Evolutionary conservation across 129 eudicot genomes (phyloP), one percentile per base, ranked within the genome.

Genomic region (Helichrysum umbraculigerum): DNA sequence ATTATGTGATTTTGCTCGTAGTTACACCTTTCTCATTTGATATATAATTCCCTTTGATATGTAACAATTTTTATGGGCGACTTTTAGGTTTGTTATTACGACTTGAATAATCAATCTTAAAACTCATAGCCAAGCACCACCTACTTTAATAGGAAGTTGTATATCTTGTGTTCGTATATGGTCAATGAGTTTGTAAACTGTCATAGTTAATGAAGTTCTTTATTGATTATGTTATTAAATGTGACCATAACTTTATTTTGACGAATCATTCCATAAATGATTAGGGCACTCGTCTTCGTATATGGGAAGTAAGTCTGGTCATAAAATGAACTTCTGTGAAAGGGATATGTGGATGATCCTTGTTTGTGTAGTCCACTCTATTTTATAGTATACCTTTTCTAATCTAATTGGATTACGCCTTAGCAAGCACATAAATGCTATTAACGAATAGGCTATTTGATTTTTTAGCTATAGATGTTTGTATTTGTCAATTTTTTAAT

Each of bases 181-280:
- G 73, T 69, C 10, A 77, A 77, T 47, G 62, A 58, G 68, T 37
- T 51, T 54, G 74, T 56, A 68, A 67, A 22, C 58, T 15, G 25
- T 52, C n/a, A 37, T 67, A 76, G 80, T 66, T 52, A 34, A 54
- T 67, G 16, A 37, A 37, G 54, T 21, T 35, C 39, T 54, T 32
- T n/a, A 56, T 76, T 51, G 17, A 3, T 54, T 50, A 50, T 19
- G 52, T n/a, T 47, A 44, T 58, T 47, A 47, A 47, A 47, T 35
- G 54, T 14, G 77, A 34, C 51, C 11, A 32, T 5, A 54, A 4
- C 12, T 20, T 71, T 30, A 10, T 21, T 20, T 57, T 20, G 15
- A 34, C 37, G 11, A 42, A 72, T 72, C 11, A 57, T 72, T 59
- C 30, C 59, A 39, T 73, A 58, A 35, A 58, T 15, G 70, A 39